phyloP scores from a whole-genome alignment of 1,284 basidiomycete genomes.

The Trametes hirsuta region DNA sequence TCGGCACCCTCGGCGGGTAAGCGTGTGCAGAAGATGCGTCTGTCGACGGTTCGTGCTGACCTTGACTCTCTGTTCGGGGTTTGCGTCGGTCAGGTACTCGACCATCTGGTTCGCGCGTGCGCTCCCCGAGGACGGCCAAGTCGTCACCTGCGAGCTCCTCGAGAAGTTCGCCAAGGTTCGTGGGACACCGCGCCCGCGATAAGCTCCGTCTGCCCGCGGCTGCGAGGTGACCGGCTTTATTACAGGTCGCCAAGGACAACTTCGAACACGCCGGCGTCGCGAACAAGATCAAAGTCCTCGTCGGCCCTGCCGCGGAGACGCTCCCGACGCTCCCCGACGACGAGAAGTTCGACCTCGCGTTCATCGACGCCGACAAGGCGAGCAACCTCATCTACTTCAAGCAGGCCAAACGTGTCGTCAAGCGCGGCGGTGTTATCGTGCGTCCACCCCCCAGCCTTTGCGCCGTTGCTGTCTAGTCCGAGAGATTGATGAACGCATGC shows the following conservation, averaged over 20 bases:
- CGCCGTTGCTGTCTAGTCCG: not conserved
- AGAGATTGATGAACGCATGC: not conserved
- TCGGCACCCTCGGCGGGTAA: slow-evolving; percentile 66
- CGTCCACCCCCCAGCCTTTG: slow-evolving; percentile 24
- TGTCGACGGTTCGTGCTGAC: too few relatives aligned
- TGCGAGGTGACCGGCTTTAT: not conserved
- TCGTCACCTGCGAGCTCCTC: slow-evolving; percentile 54
- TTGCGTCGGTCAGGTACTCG: slow-evolving; percentile 47
- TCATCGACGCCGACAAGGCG: slow-evolving; percentile 67
- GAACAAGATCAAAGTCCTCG: slow-evolving; percentile 49
- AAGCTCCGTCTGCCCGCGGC: not conserved
- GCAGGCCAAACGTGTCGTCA: slow-evolving; percentile 58
- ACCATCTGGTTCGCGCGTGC: slow-evolving; percentile 63
- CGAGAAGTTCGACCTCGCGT: slow-evolving; percentile 56
- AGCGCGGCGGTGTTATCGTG: slow-evolving; percentile 58
- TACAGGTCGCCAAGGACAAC: slow-evolving; percentile 57
- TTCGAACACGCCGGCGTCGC: slow-evolving; percentile 50
- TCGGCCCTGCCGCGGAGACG: slow-evolving; percentile 53
- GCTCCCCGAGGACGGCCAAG: slow-evolving; percentile 53
- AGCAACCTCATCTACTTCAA: slow-evolving; percentile 53
- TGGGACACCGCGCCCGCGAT: not conserved
- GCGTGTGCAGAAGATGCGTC: slow-evolving; percentile 10
- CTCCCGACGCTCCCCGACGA: slow-evolving; percentile 45
- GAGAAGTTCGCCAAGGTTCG: slow-evolving; percentile 52
- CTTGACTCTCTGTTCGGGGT: too few relatives aligned